Evolutionary conservation across 148 eudicot genomes (phyloP), one percentile per base, ranked within the genome.

Genomic region (Agrostemma githago): DNA sequence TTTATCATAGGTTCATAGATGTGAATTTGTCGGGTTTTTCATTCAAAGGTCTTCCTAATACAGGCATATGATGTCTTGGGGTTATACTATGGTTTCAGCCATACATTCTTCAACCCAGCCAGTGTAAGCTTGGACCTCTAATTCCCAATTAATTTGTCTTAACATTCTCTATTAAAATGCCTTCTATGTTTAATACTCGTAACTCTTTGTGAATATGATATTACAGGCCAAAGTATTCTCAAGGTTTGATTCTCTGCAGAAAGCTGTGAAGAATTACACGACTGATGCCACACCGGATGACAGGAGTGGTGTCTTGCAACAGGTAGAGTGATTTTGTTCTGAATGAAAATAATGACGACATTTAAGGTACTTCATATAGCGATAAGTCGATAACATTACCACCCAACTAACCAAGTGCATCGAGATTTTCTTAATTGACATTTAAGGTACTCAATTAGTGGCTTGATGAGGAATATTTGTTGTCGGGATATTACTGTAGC

Each of bases 1-100:
- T 46, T 58, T 44, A 26, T 42, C 14, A 10, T 34, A 57, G 6
- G 3, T 43, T 42, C 14, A 10, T 34, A 57, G 6, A 5, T 43
- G 64, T 43, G 66, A n/a, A 58, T 79, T 19, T 39, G 8, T 9
- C 71, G 14, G 11, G 37, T 53, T 72, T 43, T 58, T 57, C 53
- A 75, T 34, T 26, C 3, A 9, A 73, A 37, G 39, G 51, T 51
- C 60, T 38, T 81, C 39, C n/a, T 66, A 19, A 76, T 62, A 60
- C 90, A 91, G 98, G 97, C 96, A 69, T 94, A 91, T 82, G 92
- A 94, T 84, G 85, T 92, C 21, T 68, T 94, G 81, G 98, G 97
- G 60, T 85, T 94, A 80, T 94, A 94, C 79, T 89, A 87, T 72
- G 98, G 98, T 69, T 1, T 94, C n/a, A 89, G 98, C 38, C 90